Base-by-base conservation (phyloP, 78 protist genomes). In the Creolimax fragrantissima region DNA sequence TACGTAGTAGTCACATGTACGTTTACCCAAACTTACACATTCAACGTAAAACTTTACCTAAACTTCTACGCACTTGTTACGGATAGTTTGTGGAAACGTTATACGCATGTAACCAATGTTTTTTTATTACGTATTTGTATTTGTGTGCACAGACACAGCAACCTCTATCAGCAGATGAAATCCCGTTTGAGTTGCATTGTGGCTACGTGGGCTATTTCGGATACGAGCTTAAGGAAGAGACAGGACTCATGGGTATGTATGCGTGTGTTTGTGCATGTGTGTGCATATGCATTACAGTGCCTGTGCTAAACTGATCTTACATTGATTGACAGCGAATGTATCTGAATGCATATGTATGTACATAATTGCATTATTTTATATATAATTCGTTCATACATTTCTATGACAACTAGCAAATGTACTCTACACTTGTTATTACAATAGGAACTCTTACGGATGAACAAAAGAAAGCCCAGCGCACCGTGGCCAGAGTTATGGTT, bases 121-220 rank as follows among this genome's bases (percentile, higher is more conserved):
- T 58, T 17, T 58, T 17, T 58, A 24, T 32, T 58, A 58, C 24
- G 1, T 58, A 24, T 58, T 17, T 58, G 74, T 58, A 58, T 58
- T 17, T 58, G 74, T 58, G 74, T 58, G 74, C 1, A 24, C 74
- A 58, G 74, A 58, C 74, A 24, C 74, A 58, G 11, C 1, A 58
- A 58, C 74, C 74, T 17, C 11, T 58, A 24, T 17, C 11, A 0
- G 74, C 24, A 24, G 74, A 58, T 0, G 37, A 36, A 32, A 35
- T 83, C 2, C 91, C 93, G 43, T 94, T 91, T 39, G 91, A 84
- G 17, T 92, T 96, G 41, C 89, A 81, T 32, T 90, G 97, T 43
- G 97, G 97, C 3, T 89, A 42, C 41, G 94, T 96, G n/a, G 97
- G 97, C 43, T 94, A 93, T 74, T 3, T 96, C 81, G 95, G 95